phyloP scores from a whole-genome alignment of 768 basidiomycete species.

The Leccinellum rugosiceps region DNA sequence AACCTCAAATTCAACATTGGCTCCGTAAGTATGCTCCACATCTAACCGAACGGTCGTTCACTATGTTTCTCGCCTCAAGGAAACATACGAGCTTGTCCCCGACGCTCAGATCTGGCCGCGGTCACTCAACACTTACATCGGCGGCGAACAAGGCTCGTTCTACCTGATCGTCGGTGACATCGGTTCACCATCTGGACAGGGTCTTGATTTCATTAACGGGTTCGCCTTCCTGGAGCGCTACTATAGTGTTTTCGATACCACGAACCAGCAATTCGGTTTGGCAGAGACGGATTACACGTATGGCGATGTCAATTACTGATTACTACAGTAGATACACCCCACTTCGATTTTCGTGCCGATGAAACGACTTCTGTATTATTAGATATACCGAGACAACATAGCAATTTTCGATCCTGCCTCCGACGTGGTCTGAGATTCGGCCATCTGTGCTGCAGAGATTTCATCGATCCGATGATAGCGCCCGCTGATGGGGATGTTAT shows the following conservation, averaged over 20 bases:
- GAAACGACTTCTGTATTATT: not conserved
- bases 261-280: constrained; percentile 38
- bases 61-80: constrained; percentile 10
- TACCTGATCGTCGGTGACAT: constrained; percentile 39
- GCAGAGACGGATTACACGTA: constrained; percentile 33
- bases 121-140: constrained; percentile 41
- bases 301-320: not conserved
- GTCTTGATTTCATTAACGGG: constrained; percentile 58
- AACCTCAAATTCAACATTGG: constrained; percentile 55
- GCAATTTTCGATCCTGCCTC: not conserved
- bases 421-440: not conserved
- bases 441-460: no score
- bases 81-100: constrained; percentile 37
- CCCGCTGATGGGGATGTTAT: no score
- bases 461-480: no score
- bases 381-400: not conserved
- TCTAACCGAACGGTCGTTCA: not conserved
- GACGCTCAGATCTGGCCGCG: constrained; percentile 44
- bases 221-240: constrained; percentile 56
- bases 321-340: not conserved
- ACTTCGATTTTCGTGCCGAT: not conserved
- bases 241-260: constrained; percentile 47
- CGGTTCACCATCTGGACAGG: constrained; percentile 40
- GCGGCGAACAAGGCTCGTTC: constrained; percentile 33
- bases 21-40: constrained; percentile 35